phyloP scores from a whole-genome alignment of 202 grass and related monocot genomes.

The Panicum virgatum region DNA sequence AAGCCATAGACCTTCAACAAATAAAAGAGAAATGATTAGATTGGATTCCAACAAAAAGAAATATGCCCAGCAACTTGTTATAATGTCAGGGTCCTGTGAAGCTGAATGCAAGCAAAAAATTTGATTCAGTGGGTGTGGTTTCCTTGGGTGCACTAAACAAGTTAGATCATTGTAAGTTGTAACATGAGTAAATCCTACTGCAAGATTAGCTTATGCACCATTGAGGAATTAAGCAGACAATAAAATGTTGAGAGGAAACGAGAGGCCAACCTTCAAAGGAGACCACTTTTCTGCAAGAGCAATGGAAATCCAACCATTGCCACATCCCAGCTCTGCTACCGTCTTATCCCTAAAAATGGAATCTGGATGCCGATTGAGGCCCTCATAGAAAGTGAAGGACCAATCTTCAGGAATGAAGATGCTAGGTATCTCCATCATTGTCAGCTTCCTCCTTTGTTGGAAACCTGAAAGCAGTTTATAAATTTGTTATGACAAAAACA shows the following conservation, averaged over 20 bases:
- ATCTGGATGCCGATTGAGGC: slow-evolving; percentile 87
- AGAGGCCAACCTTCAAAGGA: slow-evolving; percentile 67
- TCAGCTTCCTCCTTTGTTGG: slow-evolving; percentile 86
- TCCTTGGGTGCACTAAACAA: neutral
- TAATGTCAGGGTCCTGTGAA: too few species aligned
- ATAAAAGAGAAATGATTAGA: neutral
- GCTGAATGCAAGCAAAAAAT: slow-evolving; percentile 13
- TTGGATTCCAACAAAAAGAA: neutral
- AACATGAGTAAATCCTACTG: neutral
- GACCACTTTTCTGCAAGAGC: slow-evolving; percentile 92
- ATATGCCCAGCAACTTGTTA: neutral
- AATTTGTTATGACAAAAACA: slow-evolving; percentile 29
- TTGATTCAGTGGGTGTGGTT: neutral
- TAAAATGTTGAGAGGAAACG: neutral
- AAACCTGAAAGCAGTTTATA: slow-evolving; percentile 53
- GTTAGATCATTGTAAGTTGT: neutral
- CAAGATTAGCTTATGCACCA: neutral
- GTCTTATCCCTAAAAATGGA: slow-evolving; percentile 92
- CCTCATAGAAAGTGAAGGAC: slow-evolving; percentile 99
- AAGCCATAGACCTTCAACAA: slow-evolving; percentile 86
- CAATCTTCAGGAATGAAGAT: slow-evolving; percentile 99
- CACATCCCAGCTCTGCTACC: slow-evolving; percentile 81
- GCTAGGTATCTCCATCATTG: slow-evolving; percentile 99
- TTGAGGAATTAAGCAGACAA: neutral
- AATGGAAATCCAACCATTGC: slow-evolving; percentile 99